A percentile compares a stretch with the other conserved stretches of the same genome.
Conservation (phyloP, 768 basidiomycete genomes). For the Termitomyces sp. region DNA sequence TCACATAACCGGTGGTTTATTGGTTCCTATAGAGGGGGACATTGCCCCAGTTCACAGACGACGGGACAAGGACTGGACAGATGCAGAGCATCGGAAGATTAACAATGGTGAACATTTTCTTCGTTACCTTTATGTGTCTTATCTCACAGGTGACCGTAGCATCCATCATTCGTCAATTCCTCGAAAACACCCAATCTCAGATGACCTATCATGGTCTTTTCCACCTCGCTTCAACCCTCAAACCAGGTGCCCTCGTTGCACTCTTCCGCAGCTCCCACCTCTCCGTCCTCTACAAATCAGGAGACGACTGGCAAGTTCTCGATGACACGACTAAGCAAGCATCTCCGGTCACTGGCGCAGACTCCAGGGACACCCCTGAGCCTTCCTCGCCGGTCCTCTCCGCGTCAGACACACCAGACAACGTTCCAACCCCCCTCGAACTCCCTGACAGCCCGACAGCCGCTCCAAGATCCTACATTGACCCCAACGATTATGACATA, state of each 20-base stretch:
- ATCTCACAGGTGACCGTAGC: constrained; percentile 33
- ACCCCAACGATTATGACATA: background rate
- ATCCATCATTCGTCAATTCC: constrained; percentile 57
- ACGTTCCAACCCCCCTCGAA: constrained; percentile 4
- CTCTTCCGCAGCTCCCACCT: constrained; percentile 90
- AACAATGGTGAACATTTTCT: constrained; percentile 51
- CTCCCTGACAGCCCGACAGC: background rate
- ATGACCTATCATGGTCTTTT: constrained; percentile 87
- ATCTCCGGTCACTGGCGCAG: background rate
- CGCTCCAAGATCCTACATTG: constrained; percentile 10
- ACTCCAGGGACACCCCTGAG: background rate
- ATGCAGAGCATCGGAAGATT: constrained; percentile 56
- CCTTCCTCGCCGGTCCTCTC: constrained; percentile 3
- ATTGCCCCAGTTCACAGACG: constrained; percentile 11
- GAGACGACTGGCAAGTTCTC: constrained; percentile 6
- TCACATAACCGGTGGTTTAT: constrained; percentile 55
- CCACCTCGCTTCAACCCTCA: constrained; percentile 62
- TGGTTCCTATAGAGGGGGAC: constrained; percentile 40
- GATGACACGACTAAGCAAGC: background rate
- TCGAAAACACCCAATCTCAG: constrained; percentile 72
- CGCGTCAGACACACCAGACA: constrained; percentile 2
- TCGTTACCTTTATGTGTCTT: background rate
- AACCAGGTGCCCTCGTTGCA: constrained; percentile 55
- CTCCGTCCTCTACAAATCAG: constrained; percentile 72
- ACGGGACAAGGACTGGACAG: constrained; percentile 29